Base-by-base conservation (phyloP, 2,329 filamentous ascomycete genomes). In the Fusarium sp. region DNA sequence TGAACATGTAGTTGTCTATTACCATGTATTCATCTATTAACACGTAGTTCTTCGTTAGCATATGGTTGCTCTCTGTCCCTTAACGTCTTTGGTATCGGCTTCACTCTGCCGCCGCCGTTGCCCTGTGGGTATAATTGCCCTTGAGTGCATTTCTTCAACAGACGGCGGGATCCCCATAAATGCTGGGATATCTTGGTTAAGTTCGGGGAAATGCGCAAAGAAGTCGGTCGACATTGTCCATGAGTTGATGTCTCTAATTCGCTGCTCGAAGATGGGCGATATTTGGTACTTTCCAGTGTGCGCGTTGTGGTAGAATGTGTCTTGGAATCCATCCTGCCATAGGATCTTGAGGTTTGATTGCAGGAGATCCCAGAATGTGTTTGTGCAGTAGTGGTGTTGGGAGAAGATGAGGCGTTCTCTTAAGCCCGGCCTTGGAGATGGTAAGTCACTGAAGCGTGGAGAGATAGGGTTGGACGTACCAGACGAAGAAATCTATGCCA, bases 401-500 rank as follows among this genome's bases (percentile, higher is more conserved):
- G 60, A 63, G 41, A 77, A 77, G 1, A 76, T 61, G 35, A 76
- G 75, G 4, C 75, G 74, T 28, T 76, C 75, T 14, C 75, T 61
- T 1, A 76, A 20, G 3, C 75, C 75, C 0, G 75, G 75, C 75
- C 75, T 76, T 8, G 10, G 4, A 13, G 14, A 14, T 2, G 9
- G 24, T 67, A 4, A 57, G 51, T 6, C 2, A 10, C 26, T 8
- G 4, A 15, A 3, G 14, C 3, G 6, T 1, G 3, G 40, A 0
- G 8, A 7, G 3, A 4, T 6, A 6, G 14, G 28, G 3, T 3
- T n/a, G 13, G 2, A 47, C 68, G 17, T 68, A 75, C 75, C 75
- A 77, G 24, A 75, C 74, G 6, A 77, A 75, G 37, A 74, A 77
- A 58, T 77, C 75, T 10, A 77, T 76, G 2, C 72, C 75, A 24